Base-by-base conservation (phyloP, 306 rosid species). In the Prunus mume region DNA sequence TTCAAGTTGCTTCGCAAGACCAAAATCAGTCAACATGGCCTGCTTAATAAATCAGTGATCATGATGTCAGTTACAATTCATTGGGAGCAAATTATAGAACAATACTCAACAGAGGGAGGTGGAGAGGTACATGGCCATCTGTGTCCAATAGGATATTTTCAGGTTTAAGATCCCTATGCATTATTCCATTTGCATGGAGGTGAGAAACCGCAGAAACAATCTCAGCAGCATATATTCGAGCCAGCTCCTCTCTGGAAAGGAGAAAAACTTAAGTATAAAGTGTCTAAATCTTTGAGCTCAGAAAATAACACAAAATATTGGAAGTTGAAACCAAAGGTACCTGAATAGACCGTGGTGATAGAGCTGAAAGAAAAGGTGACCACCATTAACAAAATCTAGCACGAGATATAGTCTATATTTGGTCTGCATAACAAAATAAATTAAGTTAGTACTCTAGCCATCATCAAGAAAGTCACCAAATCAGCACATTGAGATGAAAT, bases 151-250 rank as follows among this genome's bases (percentile, higher is more conserved):
- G 82, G 74, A 94, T 92, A 84, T 94, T 94, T 81, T 94, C 97
- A 55, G 98, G 98, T 80, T 94, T 94, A 57, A 94, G 95, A 87
- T 94, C 98, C 85, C 98, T 83, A 67, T 94, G 98, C 98, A 94
- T 91, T 81, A 94, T 87, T 79, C 97, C 98, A 68, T 92, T 92
- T 79, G 86, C 84, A 81, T 94, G 97, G 57, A 94, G 98, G 82
- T 94, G 98, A 62, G 91, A 82, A 81, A 94, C 97, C 3, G 98
- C 97, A 60, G 96, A 90, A 81, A 94, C 93, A 78, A 94, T 92
- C 86, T 94, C 98, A 0, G 98, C 98, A 9, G 96, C 91, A 60
- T 94, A 94, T 71, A 90, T 77, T 75, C 98, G 95, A 19, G 95
- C 97, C 62, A 94, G 90, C 84, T 94, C 98, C 89, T 94, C 98